These are phyloP conservation scores for Saussurea involucrata DNA, from an alignment of 129 eudicot species.

Conservation along the genomic window DNA sequence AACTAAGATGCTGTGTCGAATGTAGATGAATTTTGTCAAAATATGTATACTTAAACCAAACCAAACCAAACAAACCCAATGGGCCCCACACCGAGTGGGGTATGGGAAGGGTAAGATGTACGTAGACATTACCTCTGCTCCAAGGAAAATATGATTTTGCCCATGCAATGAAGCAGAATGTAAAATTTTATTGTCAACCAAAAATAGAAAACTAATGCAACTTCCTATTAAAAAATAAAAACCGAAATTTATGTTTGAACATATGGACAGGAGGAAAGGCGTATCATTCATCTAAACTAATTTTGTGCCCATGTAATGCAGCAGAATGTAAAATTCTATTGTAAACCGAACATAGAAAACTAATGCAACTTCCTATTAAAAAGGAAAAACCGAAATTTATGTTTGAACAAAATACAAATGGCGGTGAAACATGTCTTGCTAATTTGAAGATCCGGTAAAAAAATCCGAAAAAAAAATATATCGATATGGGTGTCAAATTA, in stretches of 20 bases:
- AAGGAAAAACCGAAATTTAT: neutral
- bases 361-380: neutral
- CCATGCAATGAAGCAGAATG: neutral
- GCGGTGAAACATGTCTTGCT: neutral
- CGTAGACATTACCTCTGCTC: neutral
- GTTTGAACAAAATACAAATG: neutral
- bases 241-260: neutral
- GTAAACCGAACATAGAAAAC: neutral
- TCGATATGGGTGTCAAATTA: neutral
- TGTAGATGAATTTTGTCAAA: neutral
- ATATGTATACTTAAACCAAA: neutral
- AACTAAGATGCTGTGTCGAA: slow-evolving; percentile 60
- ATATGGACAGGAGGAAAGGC: neutral
- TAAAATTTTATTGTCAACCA: neutral
- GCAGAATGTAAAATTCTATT: neutral
- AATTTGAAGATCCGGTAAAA: neutral
- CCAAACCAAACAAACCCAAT: neutral
- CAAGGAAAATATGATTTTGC: neutral
- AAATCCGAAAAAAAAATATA: too few relatives aligned
- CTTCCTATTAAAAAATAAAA: neutral
- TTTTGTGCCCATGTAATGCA: neutral
- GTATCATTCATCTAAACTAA: neutral
- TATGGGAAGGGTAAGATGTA: neutral
- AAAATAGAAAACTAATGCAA: neutral
- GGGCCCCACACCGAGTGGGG: neutral